Percentiles rank a stretch among this genome's conserved stretches.
phyloP scores from a whole-genome alignment of 768 basidiomycete genomes.

The Tylopilus rubrobrunneus region DNA sequence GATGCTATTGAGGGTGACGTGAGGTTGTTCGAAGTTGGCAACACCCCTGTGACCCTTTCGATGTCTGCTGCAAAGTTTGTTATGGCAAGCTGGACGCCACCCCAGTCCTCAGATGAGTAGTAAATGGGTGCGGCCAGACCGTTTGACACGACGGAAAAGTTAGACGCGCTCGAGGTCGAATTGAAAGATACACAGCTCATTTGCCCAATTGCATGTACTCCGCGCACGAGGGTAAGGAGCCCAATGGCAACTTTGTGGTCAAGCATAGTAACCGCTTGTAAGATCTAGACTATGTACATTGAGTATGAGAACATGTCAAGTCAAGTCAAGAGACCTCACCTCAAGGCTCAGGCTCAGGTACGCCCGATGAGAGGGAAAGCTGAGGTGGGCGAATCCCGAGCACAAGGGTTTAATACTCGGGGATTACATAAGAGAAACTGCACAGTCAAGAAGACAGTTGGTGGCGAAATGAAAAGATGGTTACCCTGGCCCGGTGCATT shows the following conservation, averaged over 20 bases:
- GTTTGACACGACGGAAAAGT: slow-evolving; percentile 44
- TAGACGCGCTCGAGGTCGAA: slow-evolving; percentile 18
- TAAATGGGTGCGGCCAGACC: slow-evolving; percentile 47
- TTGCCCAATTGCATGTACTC: slow-evolving; percentile 45
- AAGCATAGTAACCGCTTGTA: slow-evolving; percentile 5
- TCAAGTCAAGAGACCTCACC: too few species aligned
- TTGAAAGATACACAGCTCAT: slow-evolving; percentile 45
- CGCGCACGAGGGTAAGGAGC: background rate
- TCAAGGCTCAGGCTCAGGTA: too few species aligned
- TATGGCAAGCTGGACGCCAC: slow-evolving; percentile 59
- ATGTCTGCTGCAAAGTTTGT: slow-evolving; percentile 42
- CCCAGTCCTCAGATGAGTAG: slow-evolving; percentile 57
- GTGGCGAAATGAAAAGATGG: too few species aligned
- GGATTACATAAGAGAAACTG: too few species aligned
- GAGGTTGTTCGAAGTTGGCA: slow-evolving; percentile 49
- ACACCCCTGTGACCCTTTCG: slow-evolving; percentile 51
- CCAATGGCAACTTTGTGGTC: slow-evolving; percentile 7
- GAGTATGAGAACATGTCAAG: too few species aligned
- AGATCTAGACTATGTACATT: too few species aligned
- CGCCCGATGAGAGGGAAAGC: too few species aligned
- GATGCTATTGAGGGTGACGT: slow-evolving; percentile 34
- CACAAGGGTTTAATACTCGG: too few species aligned
- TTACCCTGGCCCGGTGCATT: too few species aligned
- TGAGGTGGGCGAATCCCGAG: too few species aligned
- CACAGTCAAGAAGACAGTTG: too few species aligned